These are phyloP conservation scores for Jaminaea rosea DNA, from an alignment of 1,284 basidiomycete genomes.

Conservation along the genomic window DNA sequence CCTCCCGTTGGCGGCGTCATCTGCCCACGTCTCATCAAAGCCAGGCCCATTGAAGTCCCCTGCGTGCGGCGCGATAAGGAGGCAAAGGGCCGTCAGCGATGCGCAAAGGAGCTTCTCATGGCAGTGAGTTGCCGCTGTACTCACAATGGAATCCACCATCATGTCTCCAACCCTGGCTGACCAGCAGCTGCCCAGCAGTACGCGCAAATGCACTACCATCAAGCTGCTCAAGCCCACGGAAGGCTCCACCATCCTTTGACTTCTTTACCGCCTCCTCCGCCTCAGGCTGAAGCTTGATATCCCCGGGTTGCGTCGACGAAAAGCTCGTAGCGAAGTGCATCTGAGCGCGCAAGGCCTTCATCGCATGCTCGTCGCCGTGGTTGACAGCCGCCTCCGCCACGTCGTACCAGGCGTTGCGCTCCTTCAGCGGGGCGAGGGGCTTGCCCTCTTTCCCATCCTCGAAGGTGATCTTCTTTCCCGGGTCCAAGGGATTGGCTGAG, in stretches of 20 bases:
- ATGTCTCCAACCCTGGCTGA: slow-evolving; percentile 4
- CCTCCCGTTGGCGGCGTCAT: too few species aligned
- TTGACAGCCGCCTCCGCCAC: neutral
- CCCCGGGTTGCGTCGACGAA: neutral
- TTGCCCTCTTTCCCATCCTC: neutral
- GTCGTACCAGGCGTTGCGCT: slow-evolving; percentile 5
- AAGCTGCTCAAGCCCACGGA: slow-evolving; percentile 1
- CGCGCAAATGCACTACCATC: slow-evolving; percentile 9
- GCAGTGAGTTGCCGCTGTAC: too few species aligned
- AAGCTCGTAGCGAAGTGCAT: slow-evolving; percentile 2
- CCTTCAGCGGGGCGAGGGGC: neutral
- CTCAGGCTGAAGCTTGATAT: neutral
- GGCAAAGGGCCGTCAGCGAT: neutral
- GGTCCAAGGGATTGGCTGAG: neutral
- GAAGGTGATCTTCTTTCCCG: neutral
- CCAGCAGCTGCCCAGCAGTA: slow-evolving; percentile 6
- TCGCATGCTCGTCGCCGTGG: slow-evolving; percentile 9
- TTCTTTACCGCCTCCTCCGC: neutral
- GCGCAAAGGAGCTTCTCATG: too few species aligned
- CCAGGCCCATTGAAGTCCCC: slow-evolving; percentile 2
- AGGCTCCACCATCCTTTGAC: neutral
- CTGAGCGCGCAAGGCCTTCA: slow-evolving; percentile 6
- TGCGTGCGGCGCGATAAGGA: too few species aligned
- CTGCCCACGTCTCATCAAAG: slow-evolving; percentile 4
- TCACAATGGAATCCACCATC: neutral